Evolutionary conservation across 768 basidiomycete genomes (phyloP).

Genomic region (Clathrus columnatus): DNA sequence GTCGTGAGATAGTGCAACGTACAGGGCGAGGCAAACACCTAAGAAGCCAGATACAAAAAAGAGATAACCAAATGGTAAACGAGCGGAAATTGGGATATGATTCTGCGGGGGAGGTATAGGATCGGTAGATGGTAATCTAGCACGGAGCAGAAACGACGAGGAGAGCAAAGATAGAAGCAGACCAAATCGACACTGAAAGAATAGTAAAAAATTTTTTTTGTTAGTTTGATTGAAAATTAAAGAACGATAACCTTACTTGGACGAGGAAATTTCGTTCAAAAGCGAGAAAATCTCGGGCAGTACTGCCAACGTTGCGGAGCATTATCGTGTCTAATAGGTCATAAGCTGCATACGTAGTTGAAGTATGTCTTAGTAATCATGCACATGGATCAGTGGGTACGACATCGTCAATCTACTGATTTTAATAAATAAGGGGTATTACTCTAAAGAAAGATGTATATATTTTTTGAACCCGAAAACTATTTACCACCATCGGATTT

Average conservation of each 20-base stretch:
- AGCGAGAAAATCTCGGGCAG: constrained; percentile 8
- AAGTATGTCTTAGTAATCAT: too few relatives aligned
- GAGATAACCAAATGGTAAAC: constrained; percentile 5
- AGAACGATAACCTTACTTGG: background rate
- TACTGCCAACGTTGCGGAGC: constrained; percentile 6
- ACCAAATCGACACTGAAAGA: constrained; percentile 8
- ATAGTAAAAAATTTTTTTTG: background rate
- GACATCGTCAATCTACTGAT: too few relatives aligned
- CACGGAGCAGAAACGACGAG: constrained; percentile 6
- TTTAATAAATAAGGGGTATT: too few relatives aligned
- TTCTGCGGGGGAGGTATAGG: background rate
- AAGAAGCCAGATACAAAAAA: constrained; percentile 2
- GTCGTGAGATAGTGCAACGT: background rate
- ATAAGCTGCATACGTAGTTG: background rate
- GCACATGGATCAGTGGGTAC: too few relatives aligned
- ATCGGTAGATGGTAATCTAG: background rate
- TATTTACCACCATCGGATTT: constrained; percentile 67
- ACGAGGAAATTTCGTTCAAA: constrained; percentile 8
- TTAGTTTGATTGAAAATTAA: background rate
- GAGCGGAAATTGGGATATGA: background rate
- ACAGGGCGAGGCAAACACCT: constrained; percentile 8
- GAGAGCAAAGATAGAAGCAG: constrained; percentile 7
- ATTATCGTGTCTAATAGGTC: background rate
- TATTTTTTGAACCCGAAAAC: too few relatives aligned
- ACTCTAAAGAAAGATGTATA: too few relatives aligned